Evolutionary conservation across 176 grass and related monocot genomes (phyloP).

Genomic region (Poa pratensis): DNA sequence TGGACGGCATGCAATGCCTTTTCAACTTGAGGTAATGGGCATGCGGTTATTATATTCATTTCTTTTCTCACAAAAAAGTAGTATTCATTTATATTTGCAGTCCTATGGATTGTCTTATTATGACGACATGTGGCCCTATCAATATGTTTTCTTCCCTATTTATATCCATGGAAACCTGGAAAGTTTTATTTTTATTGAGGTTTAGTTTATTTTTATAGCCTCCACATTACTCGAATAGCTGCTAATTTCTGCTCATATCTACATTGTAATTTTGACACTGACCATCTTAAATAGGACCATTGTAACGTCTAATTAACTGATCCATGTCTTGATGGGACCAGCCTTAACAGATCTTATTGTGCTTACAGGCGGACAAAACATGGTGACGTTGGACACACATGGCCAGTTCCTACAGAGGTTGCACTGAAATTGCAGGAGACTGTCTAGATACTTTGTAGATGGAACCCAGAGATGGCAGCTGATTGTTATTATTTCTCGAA

Average conservation of each 20-base stretch:
- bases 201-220: neutral
- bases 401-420: too few relatives aligned
- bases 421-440: too few relatives aligned
- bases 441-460: too few relatives aligned
- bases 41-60: neutral
- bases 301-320: too few relatives aligned
- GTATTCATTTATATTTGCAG: constrained; percentile 28
- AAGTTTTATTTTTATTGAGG: constrained; percentile 18
- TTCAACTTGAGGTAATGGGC: constrained; percentile 89
- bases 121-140: neutral
- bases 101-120: constrained; percentile 3
- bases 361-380: too few relatives aligned
- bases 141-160: constrained; percentile 27
- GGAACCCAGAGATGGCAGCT: too few relatives aligned
- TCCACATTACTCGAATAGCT: neutral
- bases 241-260: constrained; percentile 25
- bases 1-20: constrained; percentile 83
- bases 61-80: neutral
- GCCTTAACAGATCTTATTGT: too few relatives aligned
- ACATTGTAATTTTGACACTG: neutral
- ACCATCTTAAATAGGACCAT: neutral
- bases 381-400: too few relatives aligned
- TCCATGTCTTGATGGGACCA: too few relatives aligned
- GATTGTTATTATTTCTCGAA: too few relatives aligned
- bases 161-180: constrained; percentile 19